Evolutionary conservation across 2,329 filamentous ascomycete species (phyloP).

Genomic region (Diaporthe citrichinensis): DNA sequence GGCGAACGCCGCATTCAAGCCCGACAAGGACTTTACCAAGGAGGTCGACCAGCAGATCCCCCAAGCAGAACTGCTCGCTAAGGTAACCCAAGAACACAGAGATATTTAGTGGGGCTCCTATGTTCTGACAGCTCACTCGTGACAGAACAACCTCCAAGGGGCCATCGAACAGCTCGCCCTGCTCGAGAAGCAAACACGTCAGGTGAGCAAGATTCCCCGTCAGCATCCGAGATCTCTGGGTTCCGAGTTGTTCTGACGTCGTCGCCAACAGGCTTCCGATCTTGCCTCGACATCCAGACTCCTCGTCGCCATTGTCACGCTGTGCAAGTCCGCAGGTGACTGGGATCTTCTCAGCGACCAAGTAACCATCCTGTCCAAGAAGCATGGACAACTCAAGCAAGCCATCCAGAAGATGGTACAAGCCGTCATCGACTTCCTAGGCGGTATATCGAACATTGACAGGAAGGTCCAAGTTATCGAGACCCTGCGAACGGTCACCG

Average conservation of each 20-base stretch:
- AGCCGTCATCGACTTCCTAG: constrained; percentile 91
- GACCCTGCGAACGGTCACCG: constrained; percentile 93
- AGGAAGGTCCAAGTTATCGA: constrained; percentile 95
- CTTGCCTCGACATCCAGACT: constrained; percentile 94
- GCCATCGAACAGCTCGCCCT: constrained; percentile 93
- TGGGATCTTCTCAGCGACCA: constrained; percentile 98
- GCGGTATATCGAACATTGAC: constrained; percentile 86
- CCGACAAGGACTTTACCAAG: constrained; percentile 99
- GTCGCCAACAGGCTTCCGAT: constrained; percentile 82
- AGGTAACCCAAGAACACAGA: constrained; percentile 66
- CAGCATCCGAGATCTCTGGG: not conserved
- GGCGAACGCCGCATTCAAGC: constrained; percentile 88
- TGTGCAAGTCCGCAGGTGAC: constrained; percentile 93
- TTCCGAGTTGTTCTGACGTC: constrained; percentile 13
- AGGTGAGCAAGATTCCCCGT: constrained; percentile 69
- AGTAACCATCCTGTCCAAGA: constrained; percentile 95
- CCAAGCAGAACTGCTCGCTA: constrained; percentile 89
- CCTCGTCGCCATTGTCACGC: constrained; percentile 88
- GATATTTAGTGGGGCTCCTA: too few relatives aligned
- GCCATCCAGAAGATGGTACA: constrained; percentile 99
- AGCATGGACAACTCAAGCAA: constrained; percentile 99
- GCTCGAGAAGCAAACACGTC: constrained; percentile 97
- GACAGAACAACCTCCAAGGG: constrained; percentile 81
- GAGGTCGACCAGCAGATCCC: constrained; percentile 93
- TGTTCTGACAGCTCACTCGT: constrained; percentile 12